A percentile compares a stretch with the other conserved stretches of the same genome.
Evolutionary conservation across 495 filamentous ascomycete species (phyloP).

Genomic region (Penicillium paradoxum): DNA sequence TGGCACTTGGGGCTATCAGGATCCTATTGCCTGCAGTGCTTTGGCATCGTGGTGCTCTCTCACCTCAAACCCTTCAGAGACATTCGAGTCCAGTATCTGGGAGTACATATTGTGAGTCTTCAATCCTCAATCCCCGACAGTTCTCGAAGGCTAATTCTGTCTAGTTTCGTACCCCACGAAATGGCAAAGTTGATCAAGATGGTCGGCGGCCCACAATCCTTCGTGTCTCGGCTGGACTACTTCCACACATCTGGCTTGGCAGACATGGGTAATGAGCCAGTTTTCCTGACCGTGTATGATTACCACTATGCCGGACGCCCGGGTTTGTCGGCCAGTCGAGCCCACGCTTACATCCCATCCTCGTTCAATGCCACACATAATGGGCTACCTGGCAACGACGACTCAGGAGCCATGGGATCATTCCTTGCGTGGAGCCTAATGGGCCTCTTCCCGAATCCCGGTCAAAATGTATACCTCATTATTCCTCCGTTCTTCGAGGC

Average conservation of each 20-base stretch:
- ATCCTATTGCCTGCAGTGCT: slow-evolving; percentile 62
- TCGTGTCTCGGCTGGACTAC: slow-evolving; percentile 59
- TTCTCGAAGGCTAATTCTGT: neutral
- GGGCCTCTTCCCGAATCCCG: slow-evolving; percentile 54
- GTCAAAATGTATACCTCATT: slow-evolving; percentile 69
- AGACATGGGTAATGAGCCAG: slow-evolving; percentile 68
- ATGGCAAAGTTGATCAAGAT: slow-evolving; percentile 56
- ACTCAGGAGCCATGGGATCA: slow-evolving; percentile 57
- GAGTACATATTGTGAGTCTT: slow-evolving; percentile 51
- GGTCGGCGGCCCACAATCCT: slow-evolving; percentile 55
- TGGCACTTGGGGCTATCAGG: slow-evolving; percentile 62
- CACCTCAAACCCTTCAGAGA: slow-evolving; percentile 60
- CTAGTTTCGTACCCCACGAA: slow-evolving; percentile 64
- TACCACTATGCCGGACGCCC: slow-evolving; percentile 71
- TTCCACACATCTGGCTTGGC: slow-evolving; percentile 61
- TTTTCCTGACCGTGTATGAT: slow-evolving; percentile 66
- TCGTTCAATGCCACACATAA: slow-evolving; percentile 54
- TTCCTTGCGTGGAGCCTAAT: slow-evolving; percentile 58
- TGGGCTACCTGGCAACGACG: slow-evolving; percentile 66
- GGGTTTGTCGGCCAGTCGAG: slow-evolving; percentile 54
- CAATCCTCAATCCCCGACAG: neutral
- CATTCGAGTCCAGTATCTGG: slow-evolving; percentile 68
- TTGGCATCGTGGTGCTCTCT: slow-evolving; percentile 55
- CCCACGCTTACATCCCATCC: slow-evolving; percentile 60
- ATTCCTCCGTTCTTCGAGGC: slow-evolving; percentile 60